These are phyloP conservation scores for Odonthalia washingtoniensis DNA, from an alignment of 31 red algal genomes.

Conservation along the genomic window DNA sequence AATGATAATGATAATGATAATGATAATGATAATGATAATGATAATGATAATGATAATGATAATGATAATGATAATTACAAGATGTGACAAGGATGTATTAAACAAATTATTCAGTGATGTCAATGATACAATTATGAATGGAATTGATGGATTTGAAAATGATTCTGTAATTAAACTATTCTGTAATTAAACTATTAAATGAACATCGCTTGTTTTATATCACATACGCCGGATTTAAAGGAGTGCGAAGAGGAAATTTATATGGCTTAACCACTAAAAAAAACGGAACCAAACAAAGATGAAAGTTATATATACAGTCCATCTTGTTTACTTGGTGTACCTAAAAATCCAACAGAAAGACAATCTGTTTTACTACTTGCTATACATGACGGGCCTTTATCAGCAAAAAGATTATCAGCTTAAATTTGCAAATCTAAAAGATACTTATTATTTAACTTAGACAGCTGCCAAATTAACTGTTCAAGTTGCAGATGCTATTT, in stretches of 20 bases:
- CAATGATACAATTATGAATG: constrained; percentile 12
- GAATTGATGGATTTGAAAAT: constrained; percentile 9
- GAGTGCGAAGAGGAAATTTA: neutral
- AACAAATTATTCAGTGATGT: neutral
- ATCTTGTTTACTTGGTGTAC: neutral
- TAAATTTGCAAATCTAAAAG: neutral
- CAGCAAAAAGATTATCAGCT: neutral
- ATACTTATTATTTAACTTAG: constrained; percentile 5
- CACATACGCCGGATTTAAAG: constrained; percentile 10
- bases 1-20: no score
- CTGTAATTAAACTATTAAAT: neutral
- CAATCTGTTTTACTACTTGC: constrained; percentile 19
- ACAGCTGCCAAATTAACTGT: constrained; percentile 10
- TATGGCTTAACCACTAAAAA: neutral
- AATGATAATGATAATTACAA: no score
- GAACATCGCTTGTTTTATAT: constrained; percentile 20
- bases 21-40: no score
- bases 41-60: no score
- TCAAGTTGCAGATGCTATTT: constrained; percentile 30
- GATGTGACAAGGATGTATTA: no score
- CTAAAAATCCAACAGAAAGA: neutral
- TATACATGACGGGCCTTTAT: constrained; percentile 14
- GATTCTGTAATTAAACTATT: neutral
- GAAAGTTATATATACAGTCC: neutral
- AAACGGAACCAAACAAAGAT: neutral